Evolutionary conservation across 805 yeast genomes (phyloP).

Genomic region (Priceomyces medius): DNA sequence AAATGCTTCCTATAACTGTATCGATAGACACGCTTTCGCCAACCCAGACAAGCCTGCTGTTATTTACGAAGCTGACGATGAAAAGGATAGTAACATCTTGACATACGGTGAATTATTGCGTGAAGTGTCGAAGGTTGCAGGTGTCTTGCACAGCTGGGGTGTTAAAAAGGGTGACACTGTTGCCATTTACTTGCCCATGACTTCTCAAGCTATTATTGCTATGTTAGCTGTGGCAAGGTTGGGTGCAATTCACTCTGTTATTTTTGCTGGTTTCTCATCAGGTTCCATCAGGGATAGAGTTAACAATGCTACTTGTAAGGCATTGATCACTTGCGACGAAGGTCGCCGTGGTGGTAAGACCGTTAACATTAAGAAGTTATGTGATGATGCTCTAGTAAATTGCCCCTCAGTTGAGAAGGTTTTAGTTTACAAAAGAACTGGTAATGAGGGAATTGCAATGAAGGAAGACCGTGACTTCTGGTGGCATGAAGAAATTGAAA

Average conservation of each 20-base stretch:
- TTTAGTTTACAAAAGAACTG: slow-evolving; percentile 73
- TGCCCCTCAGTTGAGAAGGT: slow-evolving; percentile 70
- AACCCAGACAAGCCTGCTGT: slow-evolving; percentile 74
- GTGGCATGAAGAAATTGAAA: slow-evolving; percentile 71
- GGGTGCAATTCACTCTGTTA: slow-evolving; percentile 84
- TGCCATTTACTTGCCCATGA: slow-evolving; percentile 85
- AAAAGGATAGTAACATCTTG: slow-evolving; percentile 56
- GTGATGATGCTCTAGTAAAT: slow-evolving; percentile 70
- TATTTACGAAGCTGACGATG: slow-evolving; percentile 81
- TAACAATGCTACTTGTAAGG: slow-evolving; percentile 66
- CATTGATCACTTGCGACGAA: slow-evolving; percentile 79
- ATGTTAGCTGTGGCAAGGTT: slow-evolving; percentile 75
- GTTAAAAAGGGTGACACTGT: slow-evolving; percentile 81
- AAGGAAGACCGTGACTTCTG: slow-evolving; percentile 63
- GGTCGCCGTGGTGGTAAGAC: slow-evolving; percentile 81
- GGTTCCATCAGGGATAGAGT: slow-evolving; percentile 71
- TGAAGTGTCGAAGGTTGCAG: slow-evolving; percentile 70
- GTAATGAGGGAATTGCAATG: slow-evolving; percentile 52
- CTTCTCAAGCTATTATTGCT: slow-evolving; percentile 73
- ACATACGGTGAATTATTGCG: slow-evolving; percentile 71
- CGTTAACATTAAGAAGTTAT: slow-evolving; percentile 76
- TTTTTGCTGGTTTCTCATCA: slow-evolving; percentile 81
- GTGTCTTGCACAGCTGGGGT: slow-evolving; percentile 63
- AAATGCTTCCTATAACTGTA: slow-evolving; percentile 79
- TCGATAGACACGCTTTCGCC: slow-evolving; percentile 74